Evolutionary conservation across 2,329 filamentous ascomycete species (phyloP).

Genomic region (Fusarium sp.): DNA sequence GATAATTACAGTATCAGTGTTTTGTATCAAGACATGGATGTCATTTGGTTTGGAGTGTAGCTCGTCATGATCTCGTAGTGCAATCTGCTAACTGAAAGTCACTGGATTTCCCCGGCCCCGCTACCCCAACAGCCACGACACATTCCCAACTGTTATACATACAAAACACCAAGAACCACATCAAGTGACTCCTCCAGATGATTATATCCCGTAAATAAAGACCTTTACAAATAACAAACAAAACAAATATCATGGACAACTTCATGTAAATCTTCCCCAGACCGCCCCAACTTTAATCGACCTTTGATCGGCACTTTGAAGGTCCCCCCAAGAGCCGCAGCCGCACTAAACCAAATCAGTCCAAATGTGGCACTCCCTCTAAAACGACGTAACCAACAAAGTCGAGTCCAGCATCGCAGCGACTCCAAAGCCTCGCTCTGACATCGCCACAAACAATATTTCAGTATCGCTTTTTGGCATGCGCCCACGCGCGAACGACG

Average conservation of each 20-base stretch:
- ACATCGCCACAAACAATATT: not conserved
- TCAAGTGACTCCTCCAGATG: too few relatives aligned
- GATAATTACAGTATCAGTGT: not conserved
- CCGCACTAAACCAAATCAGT: conserved; percentile 25
- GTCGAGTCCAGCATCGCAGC: conserved; percentile 1
- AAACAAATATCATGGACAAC: not conserved
- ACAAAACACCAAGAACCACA: not conserved
- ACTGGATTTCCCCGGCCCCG: not conserved
- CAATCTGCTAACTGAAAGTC: not conserved
- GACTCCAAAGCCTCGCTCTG: conserved; percentile 7
- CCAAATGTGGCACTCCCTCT: conserved; percentile 14
- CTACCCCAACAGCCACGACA: not conserved
- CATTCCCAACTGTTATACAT: not conserved
- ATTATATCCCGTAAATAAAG: too few relatives aligned
- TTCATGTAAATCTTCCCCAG: not conserved
- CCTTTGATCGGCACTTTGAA: not conserved
- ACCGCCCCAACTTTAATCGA: not conserved
- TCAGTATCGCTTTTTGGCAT: not conserved
- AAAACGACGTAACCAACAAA: conserved; percentile 32
- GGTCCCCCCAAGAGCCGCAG: conserved; percentile 19
- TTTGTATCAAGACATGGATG: not conserved
- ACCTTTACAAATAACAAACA: too few relatives aligned
- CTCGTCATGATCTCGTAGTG: not conserved
- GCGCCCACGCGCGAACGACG: conserved; percentile 28
- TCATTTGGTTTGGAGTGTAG: not conserved